Conservation (phyloP, 805 yeast species). For the Cyberlindnera meyerae region DNA sequence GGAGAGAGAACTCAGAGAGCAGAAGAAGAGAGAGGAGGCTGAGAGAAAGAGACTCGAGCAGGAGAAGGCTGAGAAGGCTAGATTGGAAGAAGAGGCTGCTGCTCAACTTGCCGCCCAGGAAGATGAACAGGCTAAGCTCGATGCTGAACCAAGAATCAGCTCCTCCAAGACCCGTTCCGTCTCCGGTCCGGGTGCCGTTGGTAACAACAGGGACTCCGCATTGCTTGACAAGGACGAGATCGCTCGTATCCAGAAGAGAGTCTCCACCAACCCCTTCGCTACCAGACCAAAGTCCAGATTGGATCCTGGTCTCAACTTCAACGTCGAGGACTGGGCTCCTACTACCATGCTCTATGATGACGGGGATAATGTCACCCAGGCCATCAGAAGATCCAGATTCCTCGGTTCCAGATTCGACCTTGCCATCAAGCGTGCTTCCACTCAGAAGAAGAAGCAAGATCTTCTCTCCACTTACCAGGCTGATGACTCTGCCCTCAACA, state of each 20-base stretch:
- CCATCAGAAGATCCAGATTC: slow-evolving; percentile 40
- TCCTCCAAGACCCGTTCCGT: slow-evolving; percentile 30
- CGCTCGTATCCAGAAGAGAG: slow-evolving; percentile 31
- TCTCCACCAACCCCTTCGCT: slow-evolving; percentile 31
- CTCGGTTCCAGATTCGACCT: slow-evolving; percentile 38
- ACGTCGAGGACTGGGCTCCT: slow-evolving; percentile 18
- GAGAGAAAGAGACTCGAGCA: slow-evolving; percentile 16
- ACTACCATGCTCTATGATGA: slow-evolving; percentile 19
- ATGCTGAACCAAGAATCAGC: slow-evolving; percentile 13
- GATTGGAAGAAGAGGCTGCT: not conserved
- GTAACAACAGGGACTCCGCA: slow-evolving; percentile 16
- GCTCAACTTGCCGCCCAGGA: slow-evolving; percentile 15
- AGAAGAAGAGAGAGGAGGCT: slow-evolving; percentile 12
- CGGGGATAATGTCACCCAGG: slow-evolving; percentile 32
- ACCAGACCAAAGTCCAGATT: slow-evolving; percentile 40
- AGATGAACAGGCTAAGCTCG: slow-evolving; percentile 17
- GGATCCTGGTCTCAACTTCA: slow-evolving; percentile 37
- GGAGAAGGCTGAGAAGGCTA: slow-evolving; percentile 21
- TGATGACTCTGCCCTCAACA: slow-evolving; percentile 1
- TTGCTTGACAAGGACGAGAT: slow-evolving; percentile 25
- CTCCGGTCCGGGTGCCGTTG: slow-evolving; percentile 30
- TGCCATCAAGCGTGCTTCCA: slow-evolving; percentile 25
- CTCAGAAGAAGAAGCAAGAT: slow-evolving; percentile 12
- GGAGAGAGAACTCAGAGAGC: slow-evolving; percentile 11
- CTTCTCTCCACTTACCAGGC: slow-evolving; percentile 1